phyloP scores from a whole-genome alignment of 148 eudicot species.

The Silene latifolia region DNA sequence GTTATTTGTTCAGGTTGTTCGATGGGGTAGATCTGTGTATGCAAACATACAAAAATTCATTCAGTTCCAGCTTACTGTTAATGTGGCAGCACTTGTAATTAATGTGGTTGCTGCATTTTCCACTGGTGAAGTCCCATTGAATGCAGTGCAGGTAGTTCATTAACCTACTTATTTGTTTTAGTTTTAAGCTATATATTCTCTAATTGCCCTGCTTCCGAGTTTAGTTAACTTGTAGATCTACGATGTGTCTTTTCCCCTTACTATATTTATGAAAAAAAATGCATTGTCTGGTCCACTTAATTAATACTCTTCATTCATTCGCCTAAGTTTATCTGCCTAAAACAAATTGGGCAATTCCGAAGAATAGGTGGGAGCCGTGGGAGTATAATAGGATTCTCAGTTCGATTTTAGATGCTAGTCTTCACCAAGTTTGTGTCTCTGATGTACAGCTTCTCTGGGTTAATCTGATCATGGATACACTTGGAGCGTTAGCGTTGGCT shows the following conservation, averaged over 20 bases:
- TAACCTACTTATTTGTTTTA: background rate
- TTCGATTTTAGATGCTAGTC: background rate
- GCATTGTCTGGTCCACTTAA: background rate
- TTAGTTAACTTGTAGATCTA: background rate
- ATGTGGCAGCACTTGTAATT: constrained; percentile 85
- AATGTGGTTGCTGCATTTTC: constrained; percentile 94
- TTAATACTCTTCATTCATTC: too few species aligned
- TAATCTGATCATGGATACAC: constrained; percentile 94
- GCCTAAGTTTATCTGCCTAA: background rate
- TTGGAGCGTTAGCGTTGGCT: constrained; percentile 95
- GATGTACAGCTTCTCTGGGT: constrained; percentile 87
- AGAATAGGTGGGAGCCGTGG: background rate
- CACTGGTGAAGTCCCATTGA: constrained; percentile 80
- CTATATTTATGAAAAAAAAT: background rate
- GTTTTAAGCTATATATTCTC: background rate
- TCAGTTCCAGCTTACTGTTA: constrained; percentile 93
- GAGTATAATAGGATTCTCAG: background rate
- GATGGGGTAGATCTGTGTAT: constrained; percentile 98
- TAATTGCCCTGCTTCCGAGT: background rate
- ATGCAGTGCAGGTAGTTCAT: constrained; percentile 74
- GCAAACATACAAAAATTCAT: constrained; percentile 94
- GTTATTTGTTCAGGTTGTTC: constrained; percentile 62
- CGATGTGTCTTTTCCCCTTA: background rate
- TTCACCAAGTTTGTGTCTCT: constrained; percentile 9
- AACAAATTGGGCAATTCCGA: background rate